Evolutionary conservation across 2,329 filamentous ascomycete genomes (phyloP).

Genomic region (Paraconiothyrium brasiliense): DNA sequence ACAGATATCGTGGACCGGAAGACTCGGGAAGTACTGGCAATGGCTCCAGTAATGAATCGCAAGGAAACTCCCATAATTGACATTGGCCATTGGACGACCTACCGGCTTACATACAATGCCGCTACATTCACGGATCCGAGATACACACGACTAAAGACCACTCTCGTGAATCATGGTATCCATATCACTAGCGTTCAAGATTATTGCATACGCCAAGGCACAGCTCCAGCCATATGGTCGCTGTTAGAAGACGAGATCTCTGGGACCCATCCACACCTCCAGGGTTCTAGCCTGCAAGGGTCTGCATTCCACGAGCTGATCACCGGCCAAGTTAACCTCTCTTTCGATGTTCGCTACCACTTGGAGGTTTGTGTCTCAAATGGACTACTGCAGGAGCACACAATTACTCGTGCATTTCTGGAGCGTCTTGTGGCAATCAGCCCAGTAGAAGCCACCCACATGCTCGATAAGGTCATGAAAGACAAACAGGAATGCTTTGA

Average conservation of each 20-base stretch:
- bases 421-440: constrained; percentile 64
- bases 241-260: constrained; percentile 43
- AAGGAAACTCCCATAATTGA: constrained; percentile 65
- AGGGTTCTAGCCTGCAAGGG: constrained; percentile 8
- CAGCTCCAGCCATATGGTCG: constrained; percentile 29
- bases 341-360: constrained; percentile 83
- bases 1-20: constrained; percentile 66
- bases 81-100: constrained; percentile 72
- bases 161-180: constrained; percentile 79
- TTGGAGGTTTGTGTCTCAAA: constrained; percentile 93
- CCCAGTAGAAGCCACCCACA: constrained; percentile 64
- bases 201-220: constrained; percentile 53
- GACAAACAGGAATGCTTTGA: constrained; percentile 69
- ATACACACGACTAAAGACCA: constrained; percentile 59
- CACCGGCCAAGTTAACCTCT: constrained; percentile 35
- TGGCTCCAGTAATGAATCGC: constrained; percentile 40
- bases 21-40: constrained; percentile 26
- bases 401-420: constrained; percentile 74
- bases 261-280: constrained; percentile 34
- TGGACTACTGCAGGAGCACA: constrained; percentile 78
- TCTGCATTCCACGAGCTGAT: constrained; percentile 45
- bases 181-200: constrained; percentile 54
- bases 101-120: constrained; percentile 60
- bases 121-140: constrained; percentile 39
- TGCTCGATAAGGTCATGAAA: constrained; percentile 79